These are phyloP conservation scores for Boletus sp. DNA, from an alignment of 768 basidiomycete genomes.

Conservation along the genomic window DNA sequence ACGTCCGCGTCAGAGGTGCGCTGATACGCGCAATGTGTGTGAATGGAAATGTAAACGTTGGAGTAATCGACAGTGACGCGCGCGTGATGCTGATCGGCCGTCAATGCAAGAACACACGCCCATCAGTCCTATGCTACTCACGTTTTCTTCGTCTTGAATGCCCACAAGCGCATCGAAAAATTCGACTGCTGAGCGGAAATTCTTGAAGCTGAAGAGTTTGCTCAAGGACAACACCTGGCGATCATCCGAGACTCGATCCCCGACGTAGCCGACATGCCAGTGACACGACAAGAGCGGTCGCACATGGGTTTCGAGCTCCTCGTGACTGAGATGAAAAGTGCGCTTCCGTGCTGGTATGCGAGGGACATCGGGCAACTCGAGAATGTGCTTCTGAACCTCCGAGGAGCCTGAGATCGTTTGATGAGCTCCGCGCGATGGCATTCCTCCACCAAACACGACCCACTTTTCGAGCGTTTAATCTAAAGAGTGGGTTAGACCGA, in stretches of 20 bases:
- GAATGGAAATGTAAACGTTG: constrained; percentile 21
- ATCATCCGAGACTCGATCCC: constrained; percentile 1
- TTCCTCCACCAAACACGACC: neutral
- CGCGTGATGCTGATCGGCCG: constrained; percentile 29
- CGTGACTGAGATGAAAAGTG: constrained; percentile 34
- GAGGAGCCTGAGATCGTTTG: constrained; percentile 14
- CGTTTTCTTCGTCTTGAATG: constrained; percentile 33
- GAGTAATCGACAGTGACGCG: constrained; percentile 29
- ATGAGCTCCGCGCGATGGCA: neutral
- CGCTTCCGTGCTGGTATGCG: constrained; percentile 30
- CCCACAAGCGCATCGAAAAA: constrained; percentile 30
- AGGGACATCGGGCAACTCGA: constrained; percentile 26
- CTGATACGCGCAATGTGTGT: constrained; percentile 30
- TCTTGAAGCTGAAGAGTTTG: constrained; percentile 30
- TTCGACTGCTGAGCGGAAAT: constrained; percentile 22
- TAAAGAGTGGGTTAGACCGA: constrained; percentile 5
- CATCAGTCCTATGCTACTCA: constrained; percentile 15
- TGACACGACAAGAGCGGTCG: constrained; percentile 36
- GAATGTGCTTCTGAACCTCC: constrained; percentile 12
- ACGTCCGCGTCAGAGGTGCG: constrained; percentile 1
- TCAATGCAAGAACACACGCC: neutral
- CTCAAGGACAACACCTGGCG: constrained; percentile 22
- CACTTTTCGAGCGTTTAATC: constrained; percentile 24
- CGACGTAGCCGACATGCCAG: constrained; percentile 26
- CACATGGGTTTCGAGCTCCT: constrained; percentile 35